These are phyloP conservation scores for Gloeopeniophorella convolvens DNA, from an alignment of 768 basidiomycete genomes.

Conservation along the genomic window DNA sequence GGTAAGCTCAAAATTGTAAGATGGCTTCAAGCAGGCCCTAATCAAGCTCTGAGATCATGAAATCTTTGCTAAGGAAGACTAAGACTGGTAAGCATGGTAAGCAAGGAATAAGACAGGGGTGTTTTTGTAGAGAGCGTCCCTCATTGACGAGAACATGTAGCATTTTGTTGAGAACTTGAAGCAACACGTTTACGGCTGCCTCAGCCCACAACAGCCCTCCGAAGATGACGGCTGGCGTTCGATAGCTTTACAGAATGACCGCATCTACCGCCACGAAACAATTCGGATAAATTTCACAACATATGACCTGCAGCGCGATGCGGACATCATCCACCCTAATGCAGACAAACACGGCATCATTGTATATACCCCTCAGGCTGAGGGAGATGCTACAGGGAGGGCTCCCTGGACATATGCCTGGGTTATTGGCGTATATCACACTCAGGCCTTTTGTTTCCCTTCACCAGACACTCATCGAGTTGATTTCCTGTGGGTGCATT, in stretches of 20 bases:
- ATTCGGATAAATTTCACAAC: conserved; percentile 23
- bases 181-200: not conserved
- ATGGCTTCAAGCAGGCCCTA: too few relatives aligned
- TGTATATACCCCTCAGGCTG: conserved; percentile 3
- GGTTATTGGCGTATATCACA: conserved; percentile 10
- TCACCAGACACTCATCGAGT: not conserved
- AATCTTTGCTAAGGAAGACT: too few relatives aligned
- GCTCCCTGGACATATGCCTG: conserved; percentile 25
- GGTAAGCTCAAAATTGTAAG: too few relatives aligned
- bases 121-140: too few relatives aligned
- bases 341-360: conserved; percentile 17
- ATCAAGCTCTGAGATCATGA: too few relatives aligned
- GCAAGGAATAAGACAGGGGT: too few relatives aligned
- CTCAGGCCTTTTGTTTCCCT: not conserved
- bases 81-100: too few relatives aligned
- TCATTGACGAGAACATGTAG: too few relatives aligned
- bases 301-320: conserved; percentile 19
- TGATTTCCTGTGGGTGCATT: conserved; percentile 5
- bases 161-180: too few relatives aligned
- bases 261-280: conserved; percentile 21
- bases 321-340: conserved; percentile 17
- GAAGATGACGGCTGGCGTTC: too few relatives aligned
- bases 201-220: not conserved
- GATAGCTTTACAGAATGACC: conserved; percentile 17
- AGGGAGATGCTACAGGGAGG: conserved; percentile 3